Percentiles rank a stretch among this genome's conserved stretches.
Conservation (phyloP, 2,329 filamentous ascomycete species). For the Aspergillus pseudoviridinutans region DNA sequence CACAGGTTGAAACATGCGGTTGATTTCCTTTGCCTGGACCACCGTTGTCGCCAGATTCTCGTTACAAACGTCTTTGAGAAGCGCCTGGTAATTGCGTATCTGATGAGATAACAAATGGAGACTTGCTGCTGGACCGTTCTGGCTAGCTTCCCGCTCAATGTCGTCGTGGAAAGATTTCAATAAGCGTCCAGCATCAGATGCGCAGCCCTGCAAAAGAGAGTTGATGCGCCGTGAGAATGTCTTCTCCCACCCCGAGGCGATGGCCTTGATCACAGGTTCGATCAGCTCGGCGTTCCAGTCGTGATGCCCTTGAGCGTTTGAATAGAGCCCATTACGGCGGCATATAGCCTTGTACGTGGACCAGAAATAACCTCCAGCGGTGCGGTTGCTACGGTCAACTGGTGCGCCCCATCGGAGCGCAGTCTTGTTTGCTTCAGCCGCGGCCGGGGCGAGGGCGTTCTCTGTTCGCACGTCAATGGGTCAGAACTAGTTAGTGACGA, state of each 20-base stretch:
- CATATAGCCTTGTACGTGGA: conserved; percentile 56
- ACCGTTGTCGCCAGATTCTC: background rate
- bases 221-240: background rate
- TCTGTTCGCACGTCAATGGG: background rate
- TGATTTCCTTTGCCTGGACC: background rate
- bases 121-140: background rate
- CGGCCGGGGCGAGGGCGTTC: background rate
- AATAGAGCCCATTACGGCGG: conserved; percentile 46
- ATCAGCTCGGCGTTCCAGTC: background rate
- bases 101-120: background rate
- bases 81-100: background rate
- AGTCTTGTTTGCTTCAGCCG: conserved; percentile 19
- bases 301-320: background rate
- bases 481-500: background rate
- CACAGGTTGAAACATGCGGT: background rate
- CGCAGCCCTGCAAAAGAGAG: background rate
- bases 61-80: background rate
- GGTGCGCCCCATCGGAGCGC: conserved; percentile 38
- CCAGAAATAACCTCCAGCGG: conserved; percentile 47
- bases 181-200: background rate
- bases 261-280: background rate
- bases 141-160: background rate
- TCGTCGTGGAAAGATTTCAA: background rate
- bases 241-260: background rate
- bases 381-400: conserved; percentile 10